A percentile compares a stretch with the other conserved stretches of the same genome.
These are phyloP conservation scores for Tetracladium marchalianum DNA, from an alignment of 495 filamentous ascomycete genomes.

Conservation along the genomic window DNA sequence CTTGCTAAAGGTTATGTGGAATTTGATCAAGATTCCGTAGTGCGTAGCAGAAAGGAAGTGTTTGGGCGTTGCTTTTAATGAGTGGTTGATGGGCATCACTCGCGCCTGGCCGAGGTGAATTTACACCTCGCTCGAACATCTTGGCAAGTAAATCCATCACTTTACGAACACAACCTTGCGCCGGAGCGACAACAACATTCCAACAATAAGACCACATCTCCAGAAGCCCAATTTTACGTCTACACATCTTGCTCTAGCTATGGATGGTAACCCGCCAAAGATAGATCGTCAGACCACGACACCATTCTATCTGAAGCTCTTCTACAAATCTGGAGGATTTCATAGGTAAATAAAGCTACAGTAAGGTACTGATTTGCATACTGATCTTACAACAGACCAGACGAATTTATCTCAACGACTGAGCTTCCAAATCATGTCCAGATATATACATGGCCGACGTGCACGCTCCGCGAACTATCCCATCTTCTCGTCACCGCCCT, in stretches of 20 bases:
- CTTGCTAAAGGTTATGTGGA: no score
- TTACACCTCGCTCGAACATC: no score
- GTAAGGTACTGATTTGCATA: not conserved
- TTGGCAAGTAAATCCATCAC: no score
- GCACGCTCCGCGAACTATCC: constrained; percentile 73
- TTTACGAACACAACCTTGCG: not conserved
- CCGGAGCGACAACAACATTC: not conserved
- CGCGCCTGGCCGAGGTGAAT: no score
- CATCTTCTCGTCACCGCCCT: constrained; percentile 61
- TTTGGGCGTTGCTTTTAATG: no score
- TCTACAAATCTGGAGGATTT: constrained; percentile 65
- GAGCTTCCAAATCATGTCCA: constrained; percentile 59
- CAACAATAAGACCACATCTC: not conserved
- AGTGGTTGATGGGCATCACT: no score
- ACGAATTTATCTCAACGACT: constrained; percentile 49
- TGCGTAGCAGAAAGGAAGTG: no score
- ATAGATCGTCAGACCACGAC: constrained; percentile 66
- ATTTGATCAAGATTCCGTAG: no score
- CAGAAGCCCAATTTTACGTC: constrained; percentile 1
- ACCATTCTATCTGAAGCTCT: constrained; percentile 86
- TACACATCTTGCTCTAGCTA: constrained; percentile 10
- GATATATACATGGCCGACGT: constrained; percentile 83
- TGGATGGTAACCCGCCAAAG: constrained; percentile 21
- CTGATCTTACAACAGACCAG: constrained; percentile 35
- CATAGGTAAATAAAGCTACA: constrained; percentile 48